Base-by-base conservation (phyloP, 768 basidiomycete genomes). In the Leccinum variicolor region DNA sequence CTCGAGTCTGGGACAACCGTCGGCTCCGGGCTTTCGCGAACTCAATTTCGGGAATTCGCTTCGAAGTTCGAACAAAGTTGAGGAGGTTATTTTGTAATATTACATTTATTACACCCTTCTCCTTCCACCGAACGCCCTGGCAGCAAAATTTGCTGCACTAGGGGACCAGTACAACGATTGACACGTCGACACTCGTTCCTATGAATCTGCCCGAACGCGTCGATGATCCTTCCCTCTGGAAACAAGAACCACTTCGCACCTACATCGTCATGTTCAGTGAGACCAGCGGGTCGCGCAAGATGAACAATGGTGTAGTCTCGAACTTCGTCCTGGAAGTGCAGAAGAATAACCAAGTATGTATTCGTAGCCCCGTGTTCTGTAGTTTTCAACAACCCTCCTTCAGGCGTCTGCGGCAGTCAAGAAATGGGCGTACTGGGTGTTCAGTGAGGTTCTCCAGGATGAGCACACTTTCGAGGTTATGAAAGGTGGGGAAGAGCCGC, bases 161-260 rank as follows among this genome's bases (percentile, higher is more conserved):
- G 34, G 15, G 14, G 34, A 36, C 34, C 14, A 34, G 34, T 36
- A 31, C 13, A 36, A 36, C 34, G 15, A 6, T 17, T 17, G 34
- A 17, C 34, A 17, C 36, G 36, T n/a, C 36, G 28, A 49, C 8
- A 25, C 31, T 19, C 50, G 21, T 31, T 9, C 4, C 50, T 25
- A 69, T 69, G 67, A 60, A 69, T 53, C 52, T 55, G 28, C 69
- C 63, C 2, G 1, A 15, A n/a, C 8, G 10, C 7, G 26, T 57
- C 33, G n/a, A 65, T 8, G 71, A 71, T 21, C 29, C 39, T 6
- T 69, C 63, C 26, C 62, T 71, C 56, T 21, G 63, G 23, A 1
- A 58, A 4, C 54, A 71, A 11, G 69, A 67, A 46, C 69, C 62
- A 26, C 58, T 73, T 29, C 7, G 49, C 31, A 45, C 1, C 25